A percentile compares a stretch with the other conserved stretches of the same genome.
Evolutionary conservation across 805 yeast species (phyloP).

Genomic region (Kodamaea fukazawae): DNA sequence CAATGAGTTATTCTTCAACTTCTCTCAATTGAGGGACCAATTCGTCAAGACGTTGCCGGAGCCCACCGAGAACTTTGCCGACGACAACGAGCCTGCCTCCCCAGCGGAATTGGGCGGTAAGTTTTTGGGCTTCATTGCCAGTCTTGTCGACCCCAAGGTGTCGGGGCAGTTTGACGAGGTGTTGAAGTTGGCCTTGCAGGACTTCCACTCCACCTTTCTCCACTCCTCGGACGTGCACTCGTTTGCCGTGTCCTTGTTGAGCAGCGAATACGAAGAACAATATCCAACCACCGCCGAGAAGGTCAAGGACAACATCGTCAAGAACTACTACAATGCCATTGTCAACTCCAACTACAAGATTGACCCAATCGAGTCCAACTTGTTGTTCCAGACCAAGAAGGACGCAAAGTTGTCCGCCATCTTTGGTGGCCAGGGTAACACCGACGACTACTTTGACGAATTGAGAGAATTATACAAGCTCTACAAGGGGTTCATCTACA

Average conservation of each 20-base stretch:
- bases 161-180: conserved; percentile 64
- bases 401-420: conserved; percentile 73
- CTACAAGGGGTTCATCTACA: conserved; percentile 66
- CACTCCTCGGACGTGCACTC: conserved; percentile 80
- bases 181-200: conserved; percentile 65
- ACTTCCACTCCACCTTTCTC: conserved; percentile 80
- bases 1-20: conserved; percentile 69
- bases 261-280: conserved; percentile 40
- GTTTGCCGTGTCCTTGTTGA: conserved; percentile 68
- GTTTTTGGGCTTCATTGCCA: conserved; percentile 73
- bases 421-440: conserved; percentile 99
- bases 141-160: conserved; percentile 41
- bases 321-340: conserved; percentile 61
- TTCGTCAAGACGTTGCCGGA: conserved; percentile 75
- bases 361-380: conserved; percentile 34
- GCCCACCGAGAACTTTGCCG: conserved; percentile 79
- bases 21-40: conserved; percentile 85
- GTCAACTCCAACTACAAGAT: conserved; percentile 26
- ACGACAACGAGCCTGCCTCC: conserved; percentile 83
- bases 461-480: conserved; percentile 77
- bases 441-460: conserved; percentile 97
- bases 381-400: conserved; percentile 61
- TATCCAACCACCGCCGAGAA: conserved; percentile 68
- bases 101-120: conserved; percentile 81
- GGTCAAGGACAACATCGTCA: conserved; percentile 64